Conservation (phyloP, 495 filamentous ascomycete genomes). For the Neurospora sp. region DNA sequence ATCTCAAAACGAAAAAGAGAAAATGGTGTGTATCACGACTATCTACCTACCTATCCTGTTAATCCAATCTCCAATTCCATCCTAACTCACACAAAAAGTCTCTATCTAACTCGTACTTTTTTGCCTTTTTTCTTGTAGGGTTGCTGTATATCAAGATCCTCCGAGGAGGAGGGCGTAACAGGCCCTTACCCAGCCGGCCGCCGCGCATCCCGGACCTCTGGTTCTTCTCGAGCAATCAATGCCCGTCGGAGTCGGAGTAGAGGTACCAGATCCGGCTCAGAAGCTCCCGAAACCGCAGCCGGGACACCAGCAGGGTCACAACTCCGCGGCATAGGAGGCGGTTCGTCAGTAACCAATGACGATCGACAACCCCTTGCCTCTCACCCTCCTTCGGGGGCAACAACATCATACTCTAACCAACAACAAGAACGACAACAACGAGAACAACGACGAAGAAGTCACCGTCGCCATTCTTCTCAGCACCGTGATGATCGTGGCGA, state of each 20-base stretch:
- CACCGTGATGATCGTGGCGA: not conserved
- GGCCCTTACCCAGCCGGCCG: slow-evolving; percentile 32
- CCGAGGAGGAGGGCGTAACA: slow-evolving; percentile 20
- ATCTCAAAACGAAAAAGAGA: not conserved
- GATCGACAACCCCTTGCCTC: slow-evolving; percentile 13
- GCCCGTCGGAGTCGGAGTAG: slow-evolving; percentile 6
- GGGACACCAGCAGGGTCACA: not conserved
- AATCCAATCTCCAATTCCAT: not conserved
- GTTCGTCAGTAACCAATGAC: not conserved
- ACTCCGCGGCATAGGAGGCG: not conserved
- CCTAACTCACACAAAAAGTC: not conserved
- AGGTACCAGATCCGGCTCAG: not conserved
- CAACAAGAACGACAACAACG: not conserved
- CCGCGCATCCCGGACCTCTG: slow-evolving; percentile 15
- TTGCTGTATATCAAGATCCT: slow-evolving; percentile 38
- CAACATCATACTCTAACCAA: not conserved
- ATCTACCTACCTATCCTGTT: not conserved
- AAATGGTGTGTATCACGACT: not conserved
- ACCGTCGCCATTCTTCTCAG: not conserved
- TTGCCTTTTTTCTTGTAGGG: slow-evolving; percentile 19
- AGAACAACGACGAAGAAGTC: not conserved
- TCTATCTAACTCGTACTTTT: not conserved
- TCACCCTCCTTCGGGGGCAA: not conserved
- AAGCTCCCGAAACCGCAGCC: slow-evolving; percentile 7
- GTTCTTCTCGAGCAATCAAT: slow-evolving; percentile 36